Percentiles rank a stretch among this genome's conserved stretches.
phyloP scores from a whole-genome alignment of 441 rosid genomes.

The Daphne laureola region DNA sequence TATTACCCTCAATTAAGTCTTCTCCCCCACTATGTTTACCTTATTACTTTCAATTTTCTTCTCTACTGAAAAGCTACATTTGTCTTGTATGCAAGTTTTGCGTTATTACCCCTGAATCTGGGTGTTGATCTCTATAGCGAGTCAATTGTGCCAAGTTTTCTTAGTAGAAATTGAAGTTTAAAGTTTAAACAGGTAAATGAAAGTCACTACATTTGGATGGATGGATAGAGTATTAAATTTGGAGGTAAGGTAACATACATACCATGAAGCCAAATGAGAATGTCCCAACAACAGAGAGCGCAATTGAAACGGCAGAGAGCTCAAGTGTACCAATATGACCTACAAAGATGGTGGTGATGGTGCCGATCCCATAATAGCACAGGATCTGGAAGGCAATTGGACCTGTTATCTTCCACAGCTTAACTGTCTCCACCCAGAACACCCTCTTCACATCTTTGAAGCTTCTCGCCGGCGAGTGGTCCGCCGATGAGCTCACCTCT shows the following conservation, averaged over 20 bases:
- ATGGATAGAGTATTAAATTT: too few species aligned
- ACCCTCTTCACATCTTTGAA: conserved; percentile 34
- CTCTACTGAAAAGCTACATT: too few species aligned
- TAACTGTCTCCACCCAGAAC: conserved; percentile 40
- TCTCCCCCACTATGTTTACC: too few species aligned
- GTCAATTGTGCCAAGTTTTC: not conserved
- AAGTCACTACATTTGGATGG: too few species aligned
- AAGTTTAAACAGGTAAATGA: too few species aligned
- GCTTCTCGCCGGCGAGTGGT: conserved; percentile 39
- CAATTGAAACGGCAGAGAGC: conserved; percentile 66
- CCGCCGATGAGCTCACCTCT: conserved; percentile 10
- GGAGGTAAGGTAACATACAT: not conserved
- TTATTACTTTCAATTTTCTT: too few species aligned
- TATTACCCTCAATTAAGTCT: too few species aligned
- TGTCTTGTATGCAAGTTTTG: too few species aligned
- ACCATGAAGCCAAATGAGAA: conserved; percentile 86
- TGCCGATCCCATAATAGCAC: conserved; percentile 47
- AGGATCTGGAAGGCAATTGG: conserved; percentile 47
- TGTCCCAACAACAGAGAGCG: conserved; percentile 59
- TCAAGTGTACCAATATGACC: conserved; percentile 64
- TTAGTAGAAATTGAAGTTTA: too few species aligned
- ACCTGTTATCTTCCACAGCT: conserved; percentile 60
- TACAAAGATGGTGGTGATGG: conserved; percentile 52
- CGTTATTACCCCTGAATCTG: too few species aligned
- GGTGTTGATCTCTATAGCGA: too few species aligned